Conservation (phyloP, 805 yeast genomes). For the Ogataea paradorogensis region DNA sequence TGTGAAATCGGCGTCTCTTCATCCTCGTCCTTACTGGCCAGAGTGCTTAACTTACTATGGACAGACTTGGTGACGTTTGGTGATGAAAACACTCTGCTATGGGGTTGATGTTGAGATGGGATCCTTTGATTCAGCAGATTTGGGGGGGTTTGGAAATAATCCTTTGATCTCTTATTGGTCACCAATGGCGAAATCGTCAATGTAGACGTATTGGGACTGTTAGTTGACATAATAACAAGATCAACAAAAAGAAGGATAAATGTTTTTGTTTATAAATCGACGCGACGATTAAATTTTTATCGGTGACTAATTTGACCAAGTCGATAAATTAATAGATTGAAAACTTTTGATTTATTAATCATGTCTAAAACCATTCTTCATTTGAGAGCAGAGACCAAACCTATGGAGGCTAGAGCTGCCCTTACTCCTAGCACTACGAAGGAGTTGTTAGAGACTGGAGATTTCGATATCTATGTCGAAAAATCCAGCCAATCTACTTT, state of each 20-base stretch:
- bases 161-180: conserved; percentile 32
- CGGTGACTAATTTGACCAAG: too few relatives aligned
- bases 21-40: conserved; percentile 18
- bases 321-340: conserved; percentile 8
- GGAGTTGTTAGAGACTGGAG: conserved; percentile 76
- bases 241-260: conserved; percentile 8
- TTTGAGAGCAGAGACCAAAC: conserved; percentile 95
- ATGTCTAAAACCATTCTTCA: conserved; percentile 60
- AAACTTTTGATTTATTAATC: conserved; percentile 1
- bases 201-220: conserved; percentile 65
- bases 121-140: conserved; percentile 21
- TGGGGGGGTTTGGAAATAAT: conserved; percentile 37
- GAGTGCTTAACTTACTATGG: conserved; percentile 10
- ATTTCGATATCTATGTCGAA: conserved; percentile 82
- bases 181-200: conserved; percentile 70
- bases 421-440: conserved; percentile 90
- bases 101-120: conserved; percentile 17
- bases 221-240: conserved; percentile 22
- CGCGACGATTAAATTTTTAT: conserved; percentile 2
- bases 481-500: conserved; percentile 83
- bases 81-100: conserved; percentile 24
- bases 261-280: conserved; percentile 5
- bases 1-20: conserved; percentile 56
- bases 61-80: conserved; percentile 22
- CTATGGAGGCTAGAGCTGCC: conserved; percentile 96